These are phyloP conservation scores for Meyerozyma carpophila DNA, from an alignment of 1,139 yeast genomes.

Conservation along the genomic window DNA sequence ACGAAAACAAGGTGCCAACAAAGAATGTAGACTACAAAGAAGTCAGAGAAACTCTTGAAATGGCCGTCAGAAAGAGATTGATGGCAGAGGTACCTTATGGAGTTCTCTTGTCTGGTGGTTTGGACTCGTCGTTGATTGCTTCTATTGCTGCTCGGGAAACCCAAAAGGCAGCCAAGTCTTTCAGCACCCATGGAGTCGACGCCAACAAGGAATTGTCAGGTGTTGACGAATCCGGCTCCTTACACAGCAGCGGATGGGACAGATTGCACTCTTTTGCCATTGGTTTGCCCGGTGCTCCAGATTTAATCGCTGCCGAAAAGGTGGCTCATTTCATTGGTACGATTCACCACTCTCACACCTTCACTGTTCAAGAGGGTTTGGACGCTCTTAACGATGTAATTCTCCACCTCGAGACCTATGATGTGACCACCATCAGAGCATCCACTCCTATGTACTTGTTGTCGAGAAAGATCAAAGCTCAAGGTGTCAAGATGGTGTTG, in stretches of 20 bases:
- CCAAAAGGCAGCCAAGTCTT: constrained; percentile 59
- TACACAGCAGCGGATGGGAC: constrained; percentile 76
- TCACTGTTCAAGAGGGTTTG: constrained; percentile 92
- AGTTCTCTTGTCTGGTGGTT: constrained; percentile 92
- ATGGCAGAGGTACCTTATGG: constrained; percentile 99
- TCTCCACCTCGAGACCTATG: constrained; percentile 93
- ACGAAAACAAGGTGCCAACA: constrained; percentile 66
- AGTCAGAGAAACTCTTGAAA: constrained; percentile 78
- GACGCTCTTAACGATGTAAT: constrained; percentile 95
- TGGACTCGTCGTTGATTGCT: constrained; percentile 94
- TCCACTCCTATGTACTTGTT: constrained; percentile 98
- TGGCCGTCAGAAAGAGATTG: constrained; percentile 96
- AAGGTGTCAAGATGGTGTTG: constrained; percentile 98
- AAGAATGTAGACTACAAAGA: constrained; percentile 64
- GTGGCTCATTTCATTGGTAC: constrained; percentile 95
- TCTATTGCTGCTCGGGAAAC: constrained; percentile 97
- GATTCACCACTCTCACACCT: constrained; percentile 95
- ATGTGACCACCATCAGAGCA: constrained; percentile 97
- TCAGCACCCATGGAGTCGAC: constrained; percentile 42
- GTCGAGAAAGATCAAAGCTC: constrained; percentile 96
- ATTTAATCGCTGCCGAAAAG: constrained; percentile 90
- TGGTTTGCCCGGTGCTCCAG: constrained; percentile 98
- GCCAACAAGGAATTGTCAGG: constrained; percentile 73
- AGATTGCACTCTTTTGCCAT: constrained; percentile 93
- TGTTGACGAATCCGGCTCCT: constrained; percentile 81